Base-by-base conservation (phyloP, 805 yeast species). In the Candida corydali region DNA sequence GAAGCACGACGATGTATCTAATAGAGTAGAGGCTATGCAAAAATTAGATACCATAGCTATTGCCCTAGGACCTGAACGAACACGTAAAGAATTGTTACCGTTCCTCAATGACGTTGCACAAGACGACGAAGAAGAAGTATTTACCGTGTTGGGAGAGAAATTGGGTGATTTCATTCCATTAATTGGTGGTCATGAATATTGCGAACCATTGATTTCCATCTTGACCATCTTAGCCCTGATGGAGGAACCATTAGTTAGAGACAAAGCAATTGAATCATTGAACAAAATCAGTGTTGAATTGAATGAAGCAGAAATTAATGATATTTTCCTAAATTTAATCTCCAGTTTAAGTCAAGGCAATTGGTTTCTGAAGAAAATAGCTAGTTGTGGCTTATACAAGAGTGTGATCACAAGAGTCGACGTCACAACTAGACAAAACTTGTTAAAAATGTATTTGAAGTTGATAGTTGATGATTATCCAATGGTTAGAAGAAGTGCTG, bases 61-160 rank as follows among this genome's bases (percentile, higher is more conserved):
- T 36, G 98, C 98, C 2, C 67, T 93, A 40, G 98, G 98, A 7
- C 89, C 93, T 5, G 95, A 87, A 57, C 76, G 98, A 54, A 85
- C 98, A 8, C 73, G 96, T 41, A 74, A 75, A 32, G 98, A 93
- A 58, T 73, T 93, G 54, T 70, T 93, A 37, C 97, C 98, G 25
- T 93, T 91, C 53, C 72, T 93, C 43, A 86, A 82, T 47, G 89
- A 83, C 43, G 93, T 83, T 17, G 87, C 89, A 8, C 93, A 86
- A 47, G 99, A 93, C 51, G 99, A 94, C 58, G 99, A 93, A 63
- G 99, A 93, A 61, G 99, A 93, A 63, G 96, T 93, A 5, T 82
- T 91, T 61, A 86, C 96, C 1, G 91, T 88, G 15, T 73, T 94
- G 44, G 97, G 97, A 3, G 86, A 83, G 49, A 91, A 89, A 67